These are phyloP conservation scores for Exophiala sideris DNA, from an alignment of 2,329 filamentous ascomycete genomes.

Conservation along the genomic window DNA sequence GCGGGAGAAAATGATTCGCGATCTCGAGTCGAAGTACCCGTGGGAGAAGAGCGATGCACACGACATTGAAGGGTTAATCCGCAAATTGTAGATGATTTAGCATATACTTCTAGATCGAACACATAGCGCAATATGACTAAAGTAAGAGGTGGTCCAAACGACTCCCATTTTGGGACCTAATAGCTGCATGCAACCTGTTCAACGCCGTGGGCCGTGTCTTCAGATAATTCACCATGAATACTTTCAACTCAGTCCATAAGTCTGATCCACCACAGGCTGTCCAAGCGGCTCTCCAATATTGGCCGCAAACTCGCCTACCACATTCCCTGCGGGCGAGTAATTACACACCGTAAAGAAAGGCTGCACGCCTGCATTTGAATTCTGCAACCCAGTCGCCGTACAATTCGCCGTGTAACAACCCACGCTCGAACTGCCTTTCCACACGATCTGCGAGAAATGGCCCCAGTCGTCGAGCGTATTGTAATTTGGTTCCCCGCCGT, in stretches of 20 bases:
- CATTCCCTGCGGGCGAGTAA: slow-evolving; percentile 62
- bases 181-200: too few species aligned
- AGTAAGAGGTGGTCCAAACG: too few species aligned
- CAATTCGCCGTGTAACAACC: slow-evolving; percentile 46
- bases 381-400: slow-evolving; percentile 36
- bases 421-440: slow-evolving; percentile 58
- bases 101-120: too few species aligned
- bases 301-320: slow-evolving; percentile 11
- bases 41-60: slow-evolving; percentile 28
- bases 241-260: slow-evolving; percentile 6
- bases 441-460: slow-evolving; percentile 73
- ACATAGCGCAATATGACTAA: too few species aligned
- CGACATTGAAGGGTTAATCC: not conserved
- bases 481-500: slow-evolving; percentile 57
- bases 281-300: slow-evolving; percentile 18
- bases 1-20: slow-evolving; percentile 33
- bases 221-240: too few species aligned
- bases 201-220: too few species aligned
- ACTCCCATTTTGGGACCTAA: too few species aligned
- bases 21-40: slow-evolving; percentile 36
- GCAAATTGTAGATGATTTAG: too few species aligned
- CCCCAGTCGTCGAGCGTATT: slow-evolving; percentile 63
- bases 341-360: slow-evolving; percentile 85
- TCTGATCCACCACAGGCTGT: slow-evolving; percentile 8
- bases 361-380: slow-evolving; percentile 40